These are phyloP conservation scores for Striga hermonthica DNA, from an alignment of 305 asterid genomes.

Conservation along the genomic window DNA sequence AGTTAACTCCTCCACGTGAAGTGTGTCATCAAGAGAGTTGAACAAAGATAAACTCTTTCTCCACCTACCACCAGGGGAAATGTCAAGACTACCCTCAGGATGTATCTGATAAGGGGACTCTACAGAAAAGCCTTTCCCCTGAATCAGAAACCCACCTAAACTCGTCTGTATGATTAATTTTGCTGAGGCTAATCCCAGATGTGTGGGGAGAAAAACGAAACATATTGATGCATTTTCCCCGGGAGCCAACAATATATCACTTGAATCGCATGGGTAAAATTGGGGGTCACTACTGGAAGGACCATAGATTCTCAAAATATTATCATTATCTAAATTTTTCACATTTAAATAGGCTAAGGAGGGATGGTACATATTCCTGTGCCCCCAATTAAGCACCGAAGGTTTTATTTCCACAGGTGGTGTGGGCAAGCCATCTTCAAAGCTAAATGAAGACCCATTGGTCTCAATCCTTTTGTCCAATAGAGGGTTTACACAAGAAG, in stretches of 20 bases:
- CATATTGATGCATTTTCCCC: slow-evolving; percentile 65
- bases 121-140: slow-evolving; percentile 66
- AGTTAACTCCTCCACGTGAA: slow-evolving; percentile 67
- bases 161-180: slow-evolving; percentile 82
- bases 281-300: slow-evolving; percentile 73
- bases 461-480: slow-evolving; percentile 29
- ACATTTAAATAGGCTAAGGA: slow-evolving; percentile 59
- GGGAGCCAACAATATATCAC: slow-evolving; percentile 60
- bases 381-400: slow-evolving; percentile 70
- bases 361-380: slow-evolving; percentile 53
- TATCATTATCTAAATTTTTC: slow-evolving; percentile 50
- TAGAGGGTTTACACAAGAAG: slow-evolving; percentile 40
- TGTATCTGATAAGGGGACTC: slow-evolving; percentile 69
- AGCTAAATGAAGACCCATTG: slow-evolving; percentile 32
- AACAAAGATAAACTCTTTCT: slow-evolving; percentile 69
- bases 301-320: slow-evolving; percentile 46
- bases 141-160: slow-evolving; percentile 78
- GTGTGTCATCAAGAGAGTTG: slow-evolving; percentile 74
- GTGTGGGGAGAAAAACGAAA: slow-evolving; percentile 61
- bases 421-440: slow-evolving; percentile 36
- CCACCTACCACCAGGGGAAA: slow-evolving; percentile 65
- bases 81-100: slow-evolving; percentile 48
- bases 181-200: slow-evolving; percentile 57
- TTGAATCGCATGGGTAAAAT: slow-evolving; percentile 74
- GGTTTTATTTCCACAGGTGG: slow-evolving; percentile 71